These are phyloP conservation scores for Trametes maxima DNA, from an alignment of 768 basidiomycete genomes.

Conservation along the genomic window DNA sequence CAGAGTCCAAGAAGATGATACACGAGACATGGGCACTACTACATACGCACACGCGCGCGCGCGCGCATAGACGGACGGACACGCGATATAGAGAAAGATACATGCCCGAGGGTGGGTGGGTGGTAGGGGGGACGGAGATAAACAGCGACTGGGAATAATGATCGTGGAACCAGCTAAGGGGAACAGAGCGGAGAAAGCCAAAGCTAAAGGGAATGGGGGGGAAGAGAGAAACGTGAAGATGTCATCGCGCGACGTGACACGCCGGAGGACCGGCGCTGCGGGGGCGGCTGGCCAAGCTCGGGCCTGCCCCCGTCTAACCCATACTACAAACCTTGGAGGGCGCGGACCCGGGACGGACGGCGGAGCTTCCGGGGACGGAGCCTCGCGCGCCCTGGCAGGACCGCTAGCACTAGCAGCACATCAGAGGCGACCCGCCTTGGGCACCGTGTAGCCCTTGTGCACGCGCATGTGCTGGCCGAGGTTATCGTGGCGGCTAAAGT, in stretches of 20 bases:
- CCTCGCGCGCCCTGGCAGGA: no score
- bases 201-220: neutral
- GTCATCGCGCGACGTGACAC: constrained; percentile 12
- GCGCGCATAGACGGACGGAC: no score
- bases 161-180: constrained; percentile 20
- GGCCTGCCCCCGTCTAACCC: constrained; percentile 11
- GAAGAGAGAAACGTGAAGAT: neutral
- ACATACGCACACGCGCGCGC: neutral
- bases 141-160: constrained; percentile 28
- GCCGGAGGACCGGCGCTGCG: constrained; percentile 10
- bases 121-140: neutral
- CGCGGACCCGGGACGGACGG: neutral
- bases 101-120: neutral
- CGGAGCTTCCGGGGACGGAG: neutral
- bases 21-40: constrained; percentile 2
- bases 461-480: constrained; percentile 88
- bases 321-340: neutral
- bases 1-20: constrained; percentile 4
- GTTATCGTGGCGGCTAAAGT: constrained; percentile 87
- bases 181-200: neutral
- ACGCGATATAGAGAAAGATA: neutral
- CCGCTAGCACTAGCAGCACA: no score
- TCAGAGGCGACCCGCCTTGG: constrained; percentile 28
- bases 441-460: constrained; percentile 45
- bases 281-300: neutral